Conservation (phyloP, 2,329 filamentous ascomycete species). For the Diplocarpon rosae region DNA sequence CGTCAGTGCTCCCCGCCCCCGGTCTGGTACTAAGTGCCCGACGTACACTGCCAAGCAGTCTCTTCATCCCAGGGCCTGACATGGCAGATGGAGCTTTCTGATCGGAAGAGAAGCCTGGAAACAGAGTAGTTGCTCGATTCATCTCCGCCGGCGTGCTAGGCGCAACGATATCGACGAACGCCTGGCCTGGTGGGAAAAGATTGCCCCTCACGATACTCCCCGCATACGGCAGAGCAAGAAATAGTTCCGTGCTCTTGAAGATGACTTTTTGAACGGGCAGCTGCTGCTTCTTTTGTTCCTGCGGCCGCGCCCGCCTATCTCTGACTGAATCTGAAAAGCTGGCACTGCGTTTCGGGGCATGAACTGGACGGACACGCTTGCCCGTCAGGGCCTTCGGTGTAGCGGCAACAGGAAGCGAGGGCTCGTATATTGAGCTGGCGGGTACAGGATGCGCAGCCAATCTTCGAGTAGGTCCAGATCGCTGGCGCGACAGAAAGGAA, state of each 20-base stretch:
- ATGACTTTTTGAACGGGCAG: slow-evolving; percentile 35
- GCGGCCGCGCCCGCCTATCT: slow-evolving; percentile 41
- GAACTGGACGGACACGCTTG: slow-evolving; percentile 46
- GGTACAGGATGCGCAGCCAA: slow-evolving; percentile 46
- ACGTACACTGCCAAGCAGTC: slow-evolving; percentile 74
- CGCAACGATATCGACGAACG: slow-evolving; percentile 60
- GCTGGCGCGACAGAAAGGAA: slow-evolving; percentile 46
- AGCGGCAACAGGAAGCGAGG: slow-evolving; percentile 40
- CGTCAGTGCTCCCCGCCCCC: slow-evolving; percentile 13
- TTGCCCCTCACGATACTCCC: slow-evolving; percentile 83
- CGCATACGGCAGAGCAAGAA: slow-evolving; percentile 56
- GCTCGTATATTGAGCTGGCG: slow-evolving; percentile 37
- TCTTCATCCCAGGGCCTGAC: slow-evolving; percentile 70
- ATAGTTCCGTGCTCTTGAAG: slow-evolving; percentile 44
- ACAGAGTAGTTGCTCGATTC: slow-evolving; percentile 44
- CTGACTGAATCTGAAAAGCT: slow-evolving; percentile 79
- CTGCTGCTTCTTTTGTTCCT: slow-evolving; percentile 6
- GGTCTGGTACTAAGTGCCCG: slow-evolving; percentile 58
- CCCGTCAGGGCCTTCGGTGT: slow-evolving; percentile 47
- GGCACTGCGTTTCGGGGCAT: slow-evolving; percentile 69
- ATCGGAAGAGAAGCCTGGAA: slow-evolving; percentile 28
- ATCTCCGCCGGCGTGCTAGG: slow-evolving; percentile 36
- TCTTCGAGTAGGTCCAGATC: slow-evolving; percentile 32
- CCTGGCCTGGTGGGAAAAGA: slow-evolving; percentile 68
- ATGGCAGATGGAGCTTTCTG: slow-evolving; percentile 46